Percentiles rank a stretch among this genome's conserved stretches.
Conservation (phyloP, 495 filamentous ascomycete species). For the Xylaria curta region DNA sequence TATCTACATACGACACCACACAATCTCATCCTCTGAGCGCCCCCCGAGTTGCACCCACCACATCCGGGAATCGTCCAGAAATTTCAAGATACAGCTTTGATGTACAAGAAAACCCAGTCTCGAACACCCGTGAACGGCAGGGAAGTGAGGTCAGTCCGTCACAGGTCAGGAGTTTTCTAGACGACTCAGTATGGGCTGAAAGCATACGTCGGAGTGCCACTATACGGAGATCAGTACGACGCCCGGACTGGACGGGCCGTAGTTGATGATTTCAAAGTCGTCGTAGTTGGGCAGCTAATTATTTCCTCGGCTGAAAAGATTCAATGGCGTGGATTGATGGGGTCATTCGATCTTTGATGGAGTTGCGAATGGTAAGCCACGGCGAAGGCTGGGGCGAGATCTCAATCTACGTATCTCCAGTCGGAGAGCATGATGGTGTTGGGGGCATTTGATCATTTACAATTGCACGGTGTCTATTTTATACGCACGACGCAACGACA, state of each 20-base stretch:
- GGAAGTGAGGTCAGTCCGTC: conserved; percentile 76
- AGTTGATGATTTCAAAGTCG: conserved; percentile 20
- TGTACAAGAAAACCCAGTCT: conserved; percentile 36
- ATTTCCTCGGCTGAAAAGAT: neutral
- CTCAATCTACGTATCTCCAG: neutral
- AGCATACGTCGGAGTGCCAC: conserved; percentile 91
- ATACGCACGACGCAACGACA: conserved; percentile 2
- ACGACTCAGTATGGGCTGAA: conserved; percentile 89
- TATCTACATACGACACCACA: conserved; percentile 50
- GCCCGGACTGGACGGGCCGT: conserved; percentile 36
- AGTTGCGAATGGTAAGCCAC: neutral
- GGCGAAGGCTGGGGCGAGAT: neutral
- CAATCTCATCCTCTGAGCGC: conserved; percentile 52
- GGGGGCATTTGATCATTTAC: neutral
- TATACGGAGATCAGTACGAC: conserved; percentile 60
- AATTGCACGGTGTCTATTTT: neutral
- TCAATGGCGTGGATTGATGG: neutral
- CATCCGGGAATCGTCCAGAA: conserved; percentile 40
- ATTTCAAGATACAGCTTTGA: conserved; percentile 54
- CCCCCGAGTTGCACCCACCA: conserved; percentile 40
- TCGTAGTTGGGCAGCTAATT: neutral
- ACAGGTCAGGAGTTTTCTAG: conserved; percentile 80
- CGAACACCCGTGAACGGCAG: conserved; percentile 56
- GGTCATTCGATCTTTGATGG: neutral
- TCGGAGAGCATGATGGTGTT: conserved; percentile 7